These are phyloP conservation scores for Scenedesmus sp. DNA, from an alignment of 163 green algal genomes.

Conservation along the genomic window DNA sequence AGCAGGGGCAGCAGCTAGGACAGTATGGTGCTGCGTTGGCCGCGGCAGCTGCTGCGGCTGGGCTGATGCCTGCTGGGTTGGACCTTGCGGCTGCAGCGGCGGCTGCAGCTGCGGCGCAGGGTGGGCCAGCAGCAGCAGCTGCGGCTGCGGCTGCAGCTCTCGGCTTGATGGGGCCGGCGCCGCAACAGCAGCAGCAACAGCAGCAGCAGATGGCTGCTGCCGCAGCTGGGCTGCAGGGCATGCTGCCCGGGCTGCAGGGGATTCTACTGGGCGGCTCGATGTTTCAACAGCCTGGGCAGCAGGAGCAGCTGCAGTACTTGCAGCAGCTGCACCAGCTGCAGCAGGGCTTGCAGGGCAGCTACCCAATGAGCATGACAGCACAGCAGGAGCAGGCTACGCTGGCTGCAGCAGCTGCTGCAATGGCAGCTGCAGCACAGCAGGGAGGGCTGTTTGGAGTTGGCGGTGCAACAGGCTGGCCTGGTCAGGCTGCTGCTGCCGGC, in stretches of 20 bases:
- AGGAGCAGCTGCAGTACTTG: conserved; percentile 14
- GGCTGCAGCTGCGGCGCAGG: conserved; percentile 17
- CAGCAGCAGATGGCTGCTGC: conserved; percentile 15
- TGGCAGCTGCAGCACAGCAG: neutral
- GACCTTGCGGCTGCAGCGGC: conserved; percentile 30
- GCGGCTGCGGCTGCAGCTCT: conserved; percentile 28
- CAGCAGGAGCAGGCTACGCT: neutral
- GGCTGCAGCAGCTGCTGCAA: conserved; percentile 10
- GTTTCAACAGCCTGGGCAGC: neutral
- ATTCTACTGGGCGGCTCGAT: neutral
- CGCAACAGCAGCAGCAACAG: conserved; percentile 20
- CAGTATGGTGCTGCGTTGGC: conserved; percentile 6
- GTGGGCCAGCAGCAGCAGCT: conserved; percentile 24
- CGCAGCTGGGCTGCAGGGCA: neutral
- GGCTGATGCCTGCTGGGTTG: conserved; percentile 10
- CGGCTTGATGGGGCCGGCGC: conserved; percentile 12
- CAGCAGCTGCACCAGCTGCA: conserved; percentile 22
- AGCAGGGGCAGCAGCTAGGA: neutral
- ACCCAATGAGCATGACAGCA: neutral
- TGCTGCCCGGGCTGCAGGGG: neutral
- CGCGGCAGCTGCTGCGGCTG: conserved; percentile 12
- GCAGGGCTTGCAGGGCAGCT: neutral
- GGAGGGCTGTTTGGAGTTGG: neutral
- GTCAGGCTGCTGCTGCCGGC: neutral
- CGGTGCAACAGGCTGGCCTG: neutral